phyloP scores from a whole-genome alignment of 2,329 filamentous ascomycete genomes.

The Aspergillus sergii region DNA sequence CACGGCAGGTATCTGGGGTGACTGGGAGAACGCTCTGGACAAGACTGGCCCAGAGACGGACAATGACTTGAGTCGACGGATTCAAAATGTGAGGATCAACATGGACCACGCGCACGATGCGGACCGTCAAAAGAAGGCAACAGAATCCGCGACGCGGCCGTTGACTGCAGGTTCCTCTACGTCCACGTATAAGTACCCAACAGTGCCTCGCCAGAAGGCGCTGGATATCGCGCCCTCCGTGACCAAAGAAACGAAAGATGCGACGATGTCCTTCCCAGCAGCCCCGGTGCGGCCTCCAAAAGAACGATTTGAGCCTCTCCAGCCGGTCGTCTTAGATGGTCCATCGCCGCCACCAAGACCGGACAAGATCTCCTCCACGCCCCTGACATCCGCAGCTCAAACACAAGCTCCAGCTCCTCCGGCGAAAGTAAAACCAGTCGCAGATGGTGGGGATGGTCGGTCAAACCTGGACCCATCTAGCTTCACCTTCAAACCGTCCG shows the following conservation, averaged over 20 bases:
- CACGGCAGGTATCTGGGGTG: slow-evolving; percentile 55
- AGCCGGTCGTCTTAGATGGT: slow-evolving; percentile 20
- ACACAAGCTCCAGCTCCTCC: slow-evolving; percentile 24
- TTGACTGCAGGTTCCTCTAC: slow-evolving; percentile 22
- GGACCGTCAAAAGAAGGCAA: slow-evolving; percentile 9
- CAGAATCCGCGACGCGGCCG: slow-evolving; percentile 16
- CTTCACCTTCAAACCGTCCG: slow-evolving; percentile 80
- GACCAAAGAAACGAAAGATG: slow-evolving; percentile 18
- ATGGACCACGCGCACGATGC: slow-evolving; percentile 30
- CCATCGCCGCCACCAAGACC: slow-evolving; percentile 29
- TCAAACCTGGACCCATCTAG: slow-evolving; percentile 50
- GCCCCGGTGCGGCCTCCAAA: slow-evolving; percentile 46
- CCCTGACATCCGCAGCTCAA: slow-evolving; percentile 15
- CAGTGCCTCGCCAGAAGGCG: slow-evolving; percentile 41
- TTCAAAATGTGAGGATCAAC: slow-evolving; percentile 53
- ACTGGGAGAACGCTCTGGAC: slow-evolving; percentile 52
- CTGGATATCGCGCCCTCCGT: slow-evolving; percentile 28
- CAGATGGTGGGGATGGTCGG: slow-evolving; percentile 17
- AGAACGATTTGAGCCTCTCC: slow-evolving; percentile 23
- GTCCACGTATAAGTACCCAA: slow-evolving; percentile 47
- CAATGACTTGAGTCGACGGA: slow-evolving; percentile 54
- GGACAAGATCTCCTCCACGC: slow-evolving; percentile 25
- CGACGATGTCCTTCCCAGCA: slow-evolving; percentile 21
- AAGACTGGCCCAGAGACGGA: slow-evolving; percentile 36
- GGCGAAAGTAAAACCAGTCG: slow-evolving; percentile 26